Percentiles rank a stretch among this genome's conserved stretches.
phyloP scores from a whole-genome alignment of 306 rosid genomes.

The Quercus robur region DNA sequence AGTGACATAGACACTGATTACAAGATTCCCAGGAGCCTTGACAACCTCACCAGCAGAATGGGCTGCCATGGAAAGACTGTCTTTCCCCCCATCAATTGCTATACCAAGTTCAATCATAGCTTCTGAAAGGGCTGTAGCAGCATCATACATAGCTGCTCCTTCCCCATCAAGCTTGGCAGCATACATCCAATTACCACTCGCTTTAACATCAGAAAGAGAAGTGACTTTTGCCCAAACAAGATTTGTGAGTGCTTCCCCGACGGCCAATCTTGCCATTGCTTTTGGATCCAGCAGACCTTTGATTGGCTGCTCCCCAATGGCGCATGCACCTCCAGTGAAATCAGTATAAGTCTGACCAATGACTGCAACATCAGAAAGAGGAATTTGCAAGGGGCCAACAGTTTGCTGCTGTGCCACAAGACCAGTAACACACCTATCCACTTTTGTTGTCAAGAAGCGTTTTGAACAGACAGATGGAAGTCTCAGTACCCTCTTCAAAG shows the following conservation, averaged over 20 bases:
- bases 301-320: constrained; percentile 87
- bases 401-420: constrained; percentile 94
- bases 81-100: constrained; percentile 95
- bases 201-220: constrained; percentile 84
- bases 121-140: constrained; percentile 67
- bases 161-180: constrained; percentile 96
- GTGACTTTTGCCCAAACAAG: constrained; percentile 93
- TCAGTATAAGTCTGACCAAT: constrained; percentile 71
- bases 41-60: constrained; percentile 74
- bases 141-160: constrained; percentile 92
- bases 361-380: constrained; percentile 87
- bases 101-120: constrained; percentile 89
- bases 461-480: constrained; percentile 86
- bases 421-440: constrained; percentile 85
- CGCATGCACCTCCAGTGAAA: constrained; percentile 87
- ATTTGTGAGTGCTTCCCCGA: constrained; percentile 95
- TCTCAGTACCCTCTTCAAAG: constrained; percentile 74
- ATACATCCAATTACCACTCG: constrained; percentile 95
- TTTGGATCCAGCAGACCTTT: constrained; percentile 84
- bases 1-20: constrained; percentile 83
- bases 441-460: constrained; percentile 73
- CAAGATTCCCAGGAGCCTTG: constrained; percentile 94
- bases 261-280: constrained; percentile 94
- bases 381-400: constrained; percentile 84
- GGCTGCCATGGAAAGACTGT: constrained; percentile 95